A percentile compares a stretch with the other conserved stretches of the same genome.
phyloP scores from a whole-genome alignment of 768 basidiomycete genomes.

The Boletus rufocinnamomeus region DNA sequence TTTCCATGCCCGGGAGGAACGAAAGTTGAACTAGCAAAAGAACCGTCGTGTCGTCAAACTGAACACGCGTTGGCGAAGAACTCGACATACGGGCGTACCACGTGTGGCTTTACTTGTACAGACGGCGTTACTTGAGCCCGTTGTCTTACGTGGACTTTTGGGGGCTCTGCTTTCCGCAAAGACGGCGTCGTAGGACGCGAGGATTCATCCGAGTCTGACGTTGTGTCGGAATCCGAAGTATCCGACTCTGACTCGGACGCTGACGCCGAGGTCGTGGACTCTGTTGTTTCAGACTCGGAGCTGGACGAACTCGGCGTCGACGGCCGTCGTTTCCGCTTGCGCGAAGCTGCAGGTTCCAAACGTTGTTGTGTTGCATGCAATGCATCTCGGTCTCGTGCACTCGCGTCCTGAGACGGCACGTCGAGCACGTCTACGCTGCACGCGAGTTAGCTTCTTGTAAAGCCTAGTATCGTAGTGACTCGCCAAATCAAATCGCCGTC shows the following conservation, averaged over 20 bases:
- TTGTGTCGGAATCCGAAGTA: slow-evolving; percentile 19
- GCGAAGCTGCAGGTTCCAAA: neutral
- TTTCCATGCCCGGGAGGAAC: slow-evolving; percentile 66
- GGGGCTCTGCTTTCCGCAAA: slow-evolving; percentile 9
- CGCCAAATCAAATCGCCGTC: slow-evolving; percentile 34
- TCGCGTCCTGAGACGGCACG: neutral
- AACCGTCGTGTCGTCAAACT: neutral
- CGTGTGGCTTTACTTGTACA: slow-evolving; percentile 2
- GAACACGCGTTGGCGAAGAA: neutral
- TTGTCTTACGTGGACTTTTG: slow-evolving; percentile 14
- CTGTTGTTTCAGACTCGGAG: slow-evolving; percentile 26
- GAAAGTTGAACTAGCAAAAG: slow-evolving; percentile 9
- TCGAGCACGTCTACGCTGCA: slow-evolving; percentile 22
- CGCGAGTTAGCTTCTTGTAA: neutral
- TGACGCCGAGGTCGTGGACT: slow-evolving; percentile 20
- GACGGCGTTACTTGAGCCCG: slow-evolving; percentile 14
- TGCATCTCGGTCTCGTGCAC: neutral
- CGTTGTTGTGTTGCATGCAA: neutral
- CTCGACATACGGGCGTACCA: slow-evolving; percentile 8
- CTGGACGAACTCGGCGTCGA: slow-evolving; percentile 19
- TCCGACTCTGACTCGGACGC: slow-evolving; percentile 32
- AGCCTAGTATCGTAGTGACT: neutral
- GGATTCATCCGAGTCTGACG: slow-evolving; percentile 16
- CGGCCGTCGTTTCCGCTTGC: slow-evolving; percentile 31
- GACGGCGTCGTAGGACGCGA: neutral